A percentile compares a stretch with the other conserved stretches of the same genome.
These are phyloP conservation scores for Aspergillus indologenus DNA, from an alignment of 495 filamentous ascomycete genomes.

Conservation along the genomic window DNA sequence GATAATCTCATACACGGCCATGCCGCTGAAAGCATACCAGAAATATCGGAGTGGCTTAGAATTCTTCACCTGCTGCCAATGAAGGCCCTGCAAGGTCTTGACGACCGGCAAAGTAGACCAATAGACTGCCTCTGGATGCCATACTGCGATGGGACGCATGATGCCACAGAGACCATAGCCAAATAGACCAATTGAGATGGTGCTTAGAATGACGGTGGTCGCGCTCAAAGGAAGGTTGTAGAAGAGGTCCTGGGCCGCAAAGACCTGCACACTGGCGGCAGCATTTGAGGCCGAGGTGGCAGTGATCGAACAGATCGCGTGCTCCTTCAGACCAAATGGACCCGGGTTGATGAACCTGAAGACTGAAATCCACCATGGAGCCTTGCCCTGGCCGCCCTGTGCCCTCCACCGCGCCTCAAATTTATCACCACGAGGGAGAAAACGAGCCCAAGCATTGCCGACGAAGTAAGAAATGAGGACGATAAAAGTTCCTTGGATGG, in stretches of 20 bases:
- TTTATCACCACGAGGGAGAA: conserved; percentile 41
- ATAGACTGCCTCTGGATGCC: conserved; percentile 49
- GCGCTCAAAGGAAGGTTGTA: conserved; percentile 28
- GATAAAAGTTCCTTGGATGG: conserved; percentile 34
- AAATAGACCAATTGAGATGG: conserved; percentile 40
- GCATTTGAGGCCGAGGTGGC: conserved; percentile 29
- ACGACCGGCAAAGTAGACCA: conserved; percentile 34
- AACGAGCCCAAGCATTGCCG: conserved; percentile 38
- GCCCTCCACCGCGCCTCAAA: conserved; percentile 28
- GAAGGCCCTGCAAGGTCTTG: conserved; percentile 30
- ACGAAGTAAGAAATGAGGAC: conserved; percentile 37
- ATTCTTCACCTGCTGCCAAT: conserved; percentile 31
- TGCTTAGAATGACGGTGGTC: conserved; percentile 27
- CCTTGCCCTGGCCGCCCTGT: conserved; percentile 22
- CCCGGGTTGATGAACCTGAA: conserved; percentile 33
- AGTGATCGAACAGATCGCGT: conserved; percentile 30
- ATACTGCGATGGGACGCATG: conserved; percentile 51
- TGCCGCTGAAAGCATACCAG: conserved; percentile 32
- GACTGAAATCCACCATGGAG: conserved; percentile 16
- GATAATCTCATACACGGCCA: conserved; percentile 50
- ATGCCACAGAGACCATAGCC: conserved; percentile 55
- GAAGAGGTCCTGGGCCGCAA: conserved; percentile 33
- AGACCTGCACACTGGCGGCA: conserved; percentile 15
- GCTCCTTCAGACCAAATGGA: conserved; percentile 32
- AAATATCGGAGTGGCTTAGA: conserved; percentile 31